These are phyloP conservation scores for Isatis lusitanica DNA, from an alignment of 441 rosid genomes.

Conservation along the genomic window DNA sequence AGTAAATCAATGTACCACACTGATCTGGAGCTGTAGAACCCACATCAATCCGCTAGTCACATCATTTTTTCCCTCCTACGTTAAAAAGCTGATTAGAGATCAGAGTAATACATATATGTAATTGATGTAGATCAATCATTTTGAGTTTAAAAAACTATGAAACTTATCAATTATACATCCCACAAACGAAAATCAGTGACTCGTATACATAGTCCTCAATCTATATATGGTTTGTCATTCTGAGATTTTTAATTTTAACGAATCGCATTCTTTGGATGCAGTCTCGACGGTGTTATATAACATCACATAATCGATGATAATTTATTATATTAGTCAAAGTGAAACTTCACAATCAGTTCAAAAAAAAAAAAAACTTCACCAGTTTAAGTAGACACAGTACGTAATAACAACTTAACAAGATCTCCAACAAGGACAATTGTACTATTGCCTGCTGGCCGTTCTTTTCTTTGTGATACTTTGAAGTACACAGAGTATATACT, in stretches of 20 bases:
- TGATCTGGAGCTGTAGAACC: not conserved
- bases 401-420: not conserved
- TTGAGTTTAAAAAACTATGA: too few species aligned
- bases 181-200: not conserved
- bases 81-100: not conserved
- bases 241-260: too few species aligned
- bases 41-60: conserved; percentile 11
- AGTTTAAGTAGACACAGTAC: not conserved
- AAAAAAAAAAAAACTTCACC: too few species aligned
- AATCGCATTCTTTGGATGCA: too few species aligned
- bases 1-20: not conserved
- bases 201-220: too few species aligned
- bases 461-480: not conserved
- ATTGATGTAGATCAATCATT: too few species aligned
- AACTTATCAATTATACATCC: not conserved
- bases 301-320: too few species aligned
- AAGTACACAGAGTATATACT: not conserved
- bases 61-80: not conserved
- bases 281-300: too few species aligned
- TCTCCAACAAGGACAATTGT: not conserved
- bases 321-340: too few species aligned
- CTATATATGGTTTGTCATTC: too few species aligned
- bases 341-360: too few species aligned
- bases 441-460: not conserved
- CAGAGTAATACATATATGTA: not conserved